Conservation (phyloP, 495 filamentous ascomycete species). For the Cenococcum geophilum region DNA sequence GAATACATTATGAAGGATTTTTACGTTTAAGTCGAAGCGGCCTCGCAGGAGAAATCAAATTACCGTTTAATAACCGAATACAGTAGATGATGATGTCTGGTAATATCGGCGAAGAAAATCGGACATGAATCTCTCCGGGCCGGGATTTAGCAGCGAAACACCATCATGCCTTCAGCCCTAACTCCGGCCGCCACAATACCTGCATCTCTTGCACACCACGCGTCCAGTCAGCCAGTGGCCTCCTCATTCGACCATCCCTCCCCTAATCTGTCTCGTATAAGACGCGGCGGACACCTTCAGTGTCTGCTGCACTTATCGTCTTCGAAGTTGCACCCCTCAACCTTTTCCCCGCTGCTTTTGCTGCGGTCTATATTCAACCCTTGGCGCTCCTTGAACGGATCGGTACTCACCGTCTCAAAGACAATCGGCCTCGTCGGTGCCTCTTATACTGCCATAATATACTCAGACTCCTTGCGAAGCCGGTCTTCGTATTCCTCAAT, state of each 20-base stretch:
- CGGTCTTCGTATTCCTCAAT: constrained; percentile 28
- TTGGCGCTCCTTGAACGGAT: constrained; percentile 1
- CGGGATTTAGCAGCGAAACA: not conserved
- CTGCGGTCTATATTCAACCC: constrained; percentile 22
- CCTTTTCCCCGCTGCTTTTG: constrained; percentile 28
- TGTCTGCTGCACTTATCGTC: constrained; percentile 3
- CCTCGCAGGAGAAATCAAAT: too few relatives aligned
- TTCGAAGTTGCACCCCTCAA: constrained; percentile 21
- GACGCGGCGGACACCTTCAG: constrained; percentile 13
- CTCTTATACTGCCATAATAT: constrained; percentile 3
- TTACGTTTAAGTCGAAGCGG: too few relatives aligned
- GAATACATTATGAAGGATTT: too few relatives aligned
- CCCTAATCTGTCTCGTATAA: constrained; percentile 1
- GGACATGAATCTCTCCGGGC: constrained; percentile 4
- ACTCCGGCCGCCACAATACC: not conserved
- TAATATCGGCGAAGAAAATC: not conserved
- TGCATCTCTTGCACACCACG: not conserved
- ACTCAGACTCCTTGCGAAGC: not conserved
- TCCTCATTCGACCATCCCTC: not conserved
- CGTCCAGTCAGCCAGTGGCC: not conserved
- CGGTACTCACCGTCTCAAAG: constrained; percentile 8
- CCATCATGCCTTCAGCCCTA: not conserved
- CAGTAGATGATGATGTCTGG: not conserved
- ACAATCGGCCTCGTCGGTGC: constrained; percentile 22
- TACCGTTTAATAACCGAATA: too few relatives aligned